These are phyloP conservation scores for Uncinocarpus reesii DNA, from an alignment of 2,329 filamentous ascomycete genomes.

Conservation along the genomic window DNA sequence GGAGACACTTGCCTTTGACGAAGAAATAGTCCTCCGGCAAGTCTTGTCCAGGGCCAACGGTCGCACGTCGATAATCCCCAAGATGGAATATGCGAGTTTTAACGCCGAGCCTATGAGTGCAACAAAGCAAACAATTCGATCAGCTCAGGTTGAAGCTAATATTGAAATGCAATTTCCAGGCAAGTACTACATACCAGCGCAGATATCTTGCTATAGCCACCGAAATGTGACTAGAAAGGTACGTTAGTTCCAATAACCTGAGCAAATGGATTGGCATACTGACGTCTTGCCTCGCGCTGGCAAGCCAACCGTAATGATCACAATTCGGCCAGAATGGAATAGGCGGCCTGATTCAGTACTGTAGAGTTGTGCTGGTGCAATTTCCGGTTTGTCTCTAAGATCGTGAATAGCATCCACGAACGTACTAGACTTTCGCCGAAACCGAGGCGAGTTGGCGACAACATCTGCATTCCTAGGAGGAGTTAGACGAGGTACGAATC, in stretches of 20 bases:
- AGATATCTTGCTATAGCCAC: slow-evolving; percentile 91
- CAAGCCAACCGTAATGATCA: slow-evolving; percentile 91
- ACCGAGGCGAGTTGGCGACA: slow-evolving; percentile 78
- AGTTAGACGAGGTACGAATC: slow-evolving; percentile 7
- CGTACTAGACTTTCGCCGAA: slow-evolving; percentile 85
- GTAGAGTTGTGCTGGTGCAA: slow-evolving; percentile 94
- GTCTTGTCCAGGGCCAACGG: slow-evolving; percentile 68
- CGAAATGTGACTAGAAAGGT: slow-evolving; percentile 63
- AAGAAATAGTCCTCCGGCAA: slow-evolving; percentile 98
- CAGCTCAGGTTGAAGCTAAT: slow-evolving; percentile 2
- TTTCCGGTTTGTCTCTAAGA: slow-evolving; percentile 66
- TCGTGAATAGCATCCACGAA: slow-evolving; percentile 97
- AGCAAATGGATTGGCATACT: slow-evolving; percentile 26
- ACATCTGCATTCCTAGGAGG: slow-evolving; percentile 69
- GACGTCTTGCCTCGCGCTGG: slow-evolving; percentile 92
- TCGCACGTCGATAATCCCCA: slow-evolving; percentile 89
- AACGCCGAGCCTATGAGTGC: slow-evolving; percentile 65
- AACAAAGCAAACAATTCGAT: slow-evolving; percentile 12
- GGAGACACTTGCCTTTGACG: slow-evolving; percentile 53
- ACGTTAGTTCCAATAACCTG: slow-evolving; percentile 10
- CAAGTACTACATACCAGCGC: slow-evolving; percentile 53
- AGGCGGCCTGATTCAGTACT: slow-evolving; percentile 94
- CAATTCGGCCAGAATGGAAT: slow-evolving; percentile 94
- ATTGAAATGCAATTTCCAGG: background rate
- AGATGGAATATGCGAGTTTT: slow-evolving; percentile 97